These are phyloP conservation scores for Naumovozyma baii DNA, from an alignment of 805 yeast species.

Conservation along the genomic window DNA sequence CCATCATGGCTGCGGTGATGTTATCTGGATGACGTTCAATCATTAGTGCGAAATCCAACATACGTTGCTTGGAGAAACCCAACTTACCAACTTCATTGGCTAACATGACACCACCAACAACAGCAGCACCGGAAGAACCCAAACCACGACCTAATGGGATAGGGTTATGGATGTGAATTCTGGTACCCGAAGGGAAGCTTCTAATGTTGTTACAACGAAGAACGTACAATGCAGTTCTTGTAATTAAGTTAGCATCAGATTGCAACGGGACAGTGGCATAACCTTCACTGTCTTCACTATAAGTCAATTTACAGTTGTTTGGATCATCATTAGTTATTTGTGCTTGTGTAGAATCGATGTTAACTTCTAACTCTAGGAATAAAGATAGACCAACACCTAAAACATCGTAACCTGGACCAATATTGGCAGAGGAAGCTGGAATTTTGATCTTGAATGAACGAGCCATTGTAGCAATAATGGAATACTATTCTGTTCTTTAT, in stretches of 20 bases:
- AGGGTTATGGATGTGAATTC: conserved; percentile 72
- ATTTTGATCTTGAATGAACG: conserved; percentile 57
- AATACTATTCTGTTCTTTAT: no score
- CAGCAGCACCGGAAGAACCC: conserved; percentile 97
- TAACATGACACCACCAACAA: conserved; percentile 88
- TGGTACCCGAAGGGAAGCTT: conserved; percentile 76
- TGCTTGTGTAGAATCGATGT: conserved; percentile 43
- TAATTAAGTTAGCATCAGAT: conserved; percentile 75
- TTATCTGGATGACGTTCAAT: conserved; percentile 98
- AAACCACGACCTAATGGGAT: conserved; percentile 95
- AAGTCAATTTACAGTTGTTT: conserved; percentile 57
- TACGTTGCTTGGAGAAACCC: conserved; percentile 62
- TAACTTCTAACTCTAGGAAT: conserved; percentile 60
- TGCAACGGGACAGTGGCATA: conserved; percentile 67
- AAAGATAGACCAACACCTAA: conserved; percentile 81
- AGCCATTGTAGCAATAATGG: no score
- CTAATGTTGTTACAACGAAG: conserved; percentile 71
- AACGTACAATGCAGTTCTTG: conserved; percentile 87
- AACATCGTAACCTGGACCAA: conserved; percentile 98
- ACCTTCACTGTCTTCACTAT: conserved; percentile 66
- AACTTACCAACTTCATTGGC: conserved; percentile 79
- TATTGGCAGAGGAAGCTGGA: conserved; percentile 96
- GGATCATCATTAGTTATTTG: conserved; percentile 47
- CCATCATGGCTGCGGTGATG: conserved; percentile 98
- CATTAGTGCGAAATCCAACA: conserved; percentile 92